Conservation (phyloP, 1,284 basidiomycete genomes). For the Ustilago trichophora region DNA sequence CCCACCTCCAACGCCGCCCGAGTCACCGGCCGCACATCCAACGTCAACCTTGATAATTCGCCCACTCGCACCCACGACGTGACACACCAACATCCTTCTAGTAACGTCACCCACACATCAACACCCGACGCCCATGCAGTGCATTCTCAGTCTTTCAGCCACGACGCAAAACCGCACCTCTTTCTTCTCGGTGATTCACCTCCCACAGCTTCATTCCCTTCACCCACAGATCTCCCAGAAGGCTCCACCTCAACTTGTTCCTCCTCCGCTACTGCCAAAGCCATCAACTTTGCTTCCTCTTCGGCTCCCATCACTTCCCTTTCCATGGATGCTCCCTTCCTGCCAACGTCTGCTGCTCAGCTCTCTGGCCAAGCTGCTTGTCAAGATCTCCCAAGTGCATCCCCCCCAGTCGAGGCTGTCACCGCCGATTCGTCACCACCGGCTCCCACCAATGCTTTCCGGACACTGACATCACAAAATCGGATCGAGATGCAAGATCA, state of each 20-base stretch:
- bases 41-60: no score
- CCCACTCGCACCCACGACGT: no score
- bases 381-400: neutral
- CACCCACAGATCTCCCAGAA: conserved; percentile 5
- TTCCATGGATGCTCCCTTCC: neutral
- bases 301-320: neutral
- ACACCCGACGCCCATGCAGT: neutral
- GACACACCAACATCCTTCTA: neutral
- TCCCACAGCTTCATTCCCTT: conserved; percentile 10
- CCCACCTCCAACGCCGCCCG: neutral
- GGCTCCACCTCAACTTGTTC: conserved; percentile 17
- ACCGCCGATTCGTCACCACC: neutral
- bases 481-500: neutral
- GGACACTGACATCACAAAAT: neutral
- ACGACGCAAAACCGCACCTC: neutral
- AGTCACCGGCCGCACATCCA: no score
- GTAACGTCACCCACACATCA: neutral
- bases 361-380: neutral
- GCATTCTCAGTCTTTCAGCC: neutral
- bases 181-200: conserved; percentile 2
- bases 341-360: neutral
- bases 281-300: conserved; percentile 8
- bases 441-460: neutral
- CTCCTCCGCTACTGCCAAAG: conserved; percentile 9
- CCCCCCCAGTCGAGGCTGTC: neutral